Evolutionary conservation across 1,139 yeast genomes (phyloP), one percentile per base, ranked within the genome.

Genomic region (Torulaspora pretoriensis): DNA sequence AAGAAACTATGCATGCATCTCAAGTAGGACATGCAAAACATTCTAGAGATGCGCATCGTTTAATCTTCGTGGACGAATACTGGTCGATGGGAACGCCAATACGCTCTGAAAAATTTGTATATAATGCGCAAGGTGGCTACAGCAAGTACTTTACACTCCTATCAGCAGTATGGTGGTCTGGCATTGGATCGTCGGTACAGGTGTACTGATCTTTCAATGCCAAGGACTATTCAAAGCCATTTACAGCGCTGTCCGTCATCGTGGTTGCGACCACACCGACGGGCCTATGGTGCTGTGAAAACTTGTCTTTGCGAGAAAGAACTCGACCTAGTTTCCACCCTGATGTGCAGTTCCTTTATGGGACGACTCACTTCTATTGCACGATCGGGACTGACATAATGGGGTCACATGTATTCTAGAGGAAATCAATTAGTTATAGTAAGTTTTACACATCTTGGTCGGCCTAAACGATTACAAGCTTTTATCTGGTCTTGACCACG

Each of bases 271-370:
- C 55, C 39, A 46, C 57, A 53, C 53, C 56, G 46, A 51, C 43
- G 46, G 47, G 25, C 43, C 58, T 57, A 51, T 50, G 34, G 52
- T 48, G 25, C 27, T 40, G 39, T 45, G 59, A 55, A 54, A 57
- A 57, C 61, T 56, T 42, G 59, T 55, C 51, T 50, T 55, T 55
- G 61, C 60, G 38, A 57, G 22, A 57, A 29, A 10, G 49, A 55
- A 19, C 7, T 5, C 32, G 23, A 34, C 58, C 59, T 54, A 52
- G 47, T 48, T 57, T 57, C 60, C 59, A 57, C 61, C 61, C 61
- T 33, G 34, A 28, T 33, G 31, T 36, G 46, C 29, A 40, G 26
- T 35, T 24, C 37, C 37, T 29, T 29, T 5, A 16, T 27, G 32
- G 32, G 19, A 29, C 32, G 9, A 14, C n/a, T 29, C 9, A 16